These are phyloP conservation scores for Phaffia tasmanica DNA, from an alignment of 768 basidiomycete genomes.

Conservation along the genomic window DNA sequence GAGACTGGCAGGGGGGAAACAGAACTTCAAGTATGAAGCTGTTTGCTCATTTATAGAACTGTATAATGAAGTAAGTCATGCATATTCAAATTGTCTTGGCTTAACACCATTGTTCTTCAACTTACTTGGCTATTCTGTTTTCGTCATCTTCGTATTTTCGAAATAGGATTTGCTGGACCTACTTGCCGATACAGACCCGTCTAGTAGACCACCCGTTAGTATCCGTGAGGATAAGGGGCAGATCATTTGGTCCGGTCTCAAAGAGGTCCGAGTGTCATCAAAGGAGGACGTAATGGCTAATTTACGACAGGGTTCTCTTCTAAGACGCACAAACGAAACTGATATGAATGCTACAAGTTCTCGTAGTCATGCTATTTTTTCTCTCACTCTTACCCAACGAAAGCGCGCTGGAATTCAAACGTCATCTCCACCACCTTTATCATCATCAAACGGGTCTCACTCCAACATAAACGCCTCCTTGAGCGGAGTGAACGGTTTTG, in stretches of 20 bases:
- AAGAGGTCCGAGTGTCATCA: constrained; percentile 78
- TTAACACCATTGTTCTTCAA: neutral
- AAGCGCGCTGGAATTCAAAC: constrained; percentile 39
- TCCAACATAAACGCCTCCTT: neutral
- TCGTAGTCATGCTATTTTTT: constrained; percentile 97
- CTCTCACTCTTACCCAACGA: constrained; percentile 83
- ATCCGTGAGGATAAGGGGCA: constrained; percentile 96
- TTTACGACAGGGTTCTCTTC: constrained; percentile 75
- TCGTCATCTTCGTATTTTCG: neutral
- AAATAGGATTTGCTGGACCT: constrained; percentile 78
- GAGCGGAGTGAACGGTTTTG: neutral
- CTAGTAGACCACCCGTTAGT: constrained; percentile 46
- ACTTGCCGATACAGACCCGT: constrained; percentile 44
- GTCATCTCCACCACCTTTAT: constrained; percentile 9
- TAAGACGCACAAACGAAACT: constrained; percentile 89
- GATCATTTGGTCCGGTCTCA: constrained; percentile 92
- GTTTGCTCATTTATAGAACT: constrained; percentile 71
- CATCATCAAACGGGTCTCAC: neutral
- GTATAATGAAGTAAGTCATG: constrained; percentile 60
- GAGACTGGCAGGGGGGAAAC: constrained; percentile 50
- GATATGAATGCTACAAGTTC: constrained; percentile 99
- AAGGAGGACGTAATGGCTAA: constrained; percentile 76
- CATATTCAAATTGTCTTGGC: neutral
- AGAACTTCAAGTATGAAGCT: constrained; percentile 49
- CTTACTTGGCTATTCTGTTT: neutral